Evolutionary conservation across 176 grass and related monocot species (phyloP).

Genomic region (Elaeis guineensis): DNA sequence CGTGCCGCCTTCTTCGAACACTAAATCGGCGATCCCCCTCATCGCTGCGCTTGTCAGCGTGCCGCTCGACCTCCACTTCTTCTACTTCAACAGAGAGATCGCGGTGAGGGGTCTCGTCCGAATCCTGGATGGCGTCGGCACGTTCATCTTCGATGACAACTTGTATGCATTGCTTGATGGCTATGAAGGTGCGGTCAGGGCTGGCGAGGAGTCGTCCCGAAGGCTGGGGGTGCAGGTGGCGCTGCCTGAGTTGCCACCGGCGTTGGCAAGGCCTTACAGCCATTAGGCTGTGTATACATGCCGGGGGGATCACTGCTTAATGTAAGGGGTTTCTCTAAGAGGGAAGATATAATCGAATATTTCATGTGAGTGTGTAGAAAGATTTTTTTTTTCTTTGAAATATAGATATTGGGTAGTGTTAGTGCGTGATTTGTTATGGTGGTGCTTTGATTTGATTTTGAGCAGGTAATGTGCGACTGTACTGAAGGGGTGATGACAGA

Average conservation of each 20-base stretch:
- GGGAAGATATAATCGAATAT: constrained; percentile 50
- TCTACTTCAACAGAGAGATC: constrained; percentile 36
- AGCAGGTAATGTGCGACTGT: background rate
- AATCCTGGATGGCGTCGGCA: constrained; percentile 29
- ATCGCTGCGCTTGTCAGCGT: constrained; percentile 9
- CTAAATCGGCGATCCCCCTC: constrained; percentile 19
- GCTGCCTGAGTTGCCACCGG: background rate
- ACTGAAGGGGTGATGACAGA: no score
- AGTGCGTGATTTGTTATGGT: background rate
- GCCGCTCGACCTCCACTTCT: constrained; percentile 29
- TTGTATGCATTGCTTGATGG: constrained; percentile 10
- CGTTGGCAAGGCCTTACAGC: constrained; percentile 13
- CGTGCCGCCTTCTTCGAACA: background rate
- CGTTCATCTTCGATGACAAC: constrained; percentile 42
- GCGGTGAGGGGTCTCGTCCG: constrained; percentile 18
- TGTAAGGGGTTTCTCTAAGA: constrained; percentile 34
- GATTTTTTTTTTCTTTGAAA: background rate
- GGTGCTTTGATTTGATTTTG: background rate
- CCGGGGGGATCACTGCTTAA: constrained; percentile 40
- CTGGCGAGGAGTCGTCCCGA: background rate
- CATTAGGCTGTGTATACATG: background rate
- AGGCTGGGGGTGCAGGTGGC: background rate
- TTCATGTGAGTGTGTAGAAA: constrained; percentile 37
- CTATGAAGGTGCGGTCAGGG: constrained; percentile 4
- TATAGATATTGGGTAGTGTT: no score